phyloP scores from a whole-genome alignment of 345 rosid genomes.

The Nasturtium officinale region DNA sequence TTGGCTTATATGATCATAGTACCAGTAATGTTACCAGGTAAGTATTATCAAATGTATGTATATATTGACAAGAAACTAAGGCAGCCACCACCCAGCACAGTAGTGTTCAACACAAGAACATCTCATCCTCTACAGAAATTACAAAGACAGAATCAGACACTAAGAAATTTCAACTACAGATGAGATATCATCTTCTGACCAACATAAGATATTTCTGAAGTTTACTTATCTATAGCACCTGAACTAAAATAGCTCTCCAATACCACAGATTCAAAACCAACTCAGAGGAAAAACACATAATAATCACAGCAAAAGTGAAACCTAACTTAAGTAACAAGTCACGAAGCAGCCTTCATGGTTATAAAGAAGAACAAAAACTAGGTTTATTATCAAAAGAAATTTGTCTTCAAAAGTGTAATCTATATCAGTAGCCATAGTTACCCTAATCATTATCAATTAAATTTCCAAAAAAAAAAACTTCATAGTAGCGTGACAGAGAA shows the following conservation, averaged over 20 bases:
- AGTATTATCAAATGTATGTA: too few relatives aligned
- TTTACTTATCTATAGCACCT: background rate
- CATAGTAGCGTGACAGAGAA: background rate
- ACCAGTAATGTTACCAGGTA: too few relatives aligned
- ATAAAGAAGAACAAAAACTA: background rate
- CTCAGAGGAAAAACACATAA: constrained; percentile 5
- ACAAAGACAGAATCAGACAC: background rate
- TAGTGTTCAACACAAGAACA: too few relatives aligned
- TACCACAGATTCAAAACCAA: background rate
- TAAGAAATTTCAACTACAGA: too few relatives aligned
- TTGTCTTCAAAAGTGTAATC: background rate
- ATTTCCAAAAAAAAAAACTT: background rate
- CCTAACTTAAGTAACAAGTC: background rate
- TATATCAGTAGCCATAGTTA: background rate
- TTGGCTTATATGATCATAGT: too few relatives aligned
- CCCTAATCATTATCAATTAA: background rate
- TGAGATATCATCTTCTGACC: background rate
- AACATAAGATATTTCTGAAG: background rate
- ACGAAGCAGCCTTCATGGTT: background rate
- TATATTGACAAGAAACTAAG: too few relatives aligned
- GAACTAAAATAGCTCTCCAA: too few relatives aligned
- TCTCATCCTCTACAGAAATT: constrained; percentile 1
- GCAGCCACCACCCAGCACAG: too few relatives aligned
- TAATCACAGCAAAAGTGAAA: background rate
- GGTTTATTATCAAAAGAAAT: background rate